Conservation (phyloP, 2,329 filamentous ascomycete genomes). For the Orbilia ellipsospora region DNA sequence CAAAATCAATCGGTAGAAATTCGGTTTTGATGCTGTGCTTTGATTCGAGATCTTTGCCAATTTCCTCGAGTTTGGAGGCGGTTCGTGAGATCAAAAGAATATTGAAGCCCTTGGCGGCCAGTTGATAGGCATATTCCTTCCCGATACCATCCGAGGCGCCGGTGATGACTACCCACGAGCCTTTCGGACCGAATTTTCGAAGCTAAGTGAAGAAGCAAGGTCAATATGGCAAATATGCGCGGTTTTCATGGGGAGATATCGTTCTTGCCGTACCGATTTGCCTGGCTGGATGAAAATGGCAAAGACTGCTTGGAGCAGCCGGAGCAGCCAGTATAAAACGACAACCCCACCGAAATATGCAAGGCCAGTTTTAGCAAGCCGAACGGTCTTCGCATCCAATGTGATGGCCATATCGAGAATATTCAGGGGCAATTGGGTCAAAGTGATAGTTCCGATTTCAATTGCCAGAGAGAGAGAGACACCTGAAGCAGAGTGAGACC, state of each 20-base stretch:
- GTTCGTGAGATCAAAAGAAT: constrained; percentile 94
- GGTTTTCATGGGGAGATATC: background rate
- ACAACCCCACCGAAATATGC: constrained; percentile 53
- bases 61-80: constrained; percentile 83
- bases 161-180: constrained; percentile 93
- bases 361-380: constrained; percentile 41
- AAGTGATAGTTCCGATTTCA: constrained; percentile 4
- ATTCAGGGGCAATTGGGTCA: constrained; percentile 23
- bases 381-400: constrained; percentile 35
- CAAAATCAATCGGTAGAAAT: constrained; percentile 90
- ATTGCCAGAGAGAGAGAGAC: constrained; percentile 15
- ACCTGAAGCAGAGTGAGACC: constrained; percentile 2
- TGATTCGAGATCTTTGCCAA: constrained; percentile 78
- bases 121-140: constrained; percentile 92
- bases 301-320: constrained; percentile 38
- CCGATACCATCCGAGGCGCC: constrained; percentile 96
- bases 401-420: constrained; percentile 38
- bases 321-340: constrained; percentile 38
- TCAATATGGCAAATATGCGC: constrained; percentile 17
- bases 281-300: constrained; percentile 61
- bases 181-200: constrained; percentile 87
- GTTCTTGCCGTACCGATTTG: constrained; percentile 63
- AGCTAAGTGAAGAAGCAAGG: constrained; percentile 69
- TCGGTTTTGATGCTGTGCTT: constrained; percentile 80
- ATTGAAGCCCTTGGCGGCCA: constrained; percentile 93